A percentile compares a stretch with the other conserved stretches of the same genome.
Evolutionary conservation across 2,329 filamentous ascomycete species (phyloP).

Genomic region (Tolypocladium inflatum): DNA sequence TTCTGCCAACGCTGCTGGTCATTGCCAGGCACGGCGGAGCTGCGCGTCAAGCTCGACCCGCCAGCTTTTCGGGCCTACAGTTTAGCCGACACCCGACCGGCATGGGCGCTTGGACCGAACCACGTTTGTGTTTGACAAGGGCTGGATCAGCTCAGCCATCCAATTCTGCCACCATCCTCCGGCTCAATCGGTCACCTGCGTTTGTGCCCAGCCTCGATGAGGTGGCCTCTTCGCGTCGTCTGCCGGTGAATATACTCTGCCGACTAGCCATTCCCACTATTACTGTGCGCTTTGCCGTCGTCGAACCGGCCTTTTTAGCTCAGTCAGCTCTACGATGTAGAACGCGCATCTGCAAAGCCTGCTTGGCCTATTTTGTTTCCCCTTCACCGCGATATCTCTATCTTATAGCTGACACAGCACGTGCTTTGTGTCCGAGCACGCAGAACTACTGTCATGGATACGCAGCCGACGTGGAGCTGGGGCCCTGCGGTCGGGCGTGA

Average conservation of each 20-base stretch:
- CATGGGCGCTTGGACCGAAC: background rate
- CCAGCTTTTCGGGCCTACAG: slow-evolving; percentile 10
- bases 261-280: background rate
- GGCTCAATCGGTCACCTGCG: slow-evolving; percentile 1
- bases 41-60: slow-evolving; percentile 25
- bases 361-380: slow-evolving; percentile 8
- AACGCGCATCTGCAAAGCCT: background rate
- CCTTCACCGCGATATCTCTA: background rate
- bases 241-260: slow-evolving; percentile 11
- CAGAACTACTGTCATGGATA: slow-evolving; percentile 11
- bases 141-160: background rate
- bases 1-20: slow-evolving; percentile 16
- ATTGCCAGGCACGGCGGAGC: slow-evolving; percentile 25
- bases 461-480: slow-evolving; percentile 16
- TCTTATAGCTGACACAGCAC: slow-evolving; percentile 1
- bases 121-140: background rate
- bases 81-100: slow-evolving; percentile 15
- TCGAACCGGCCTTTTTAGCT: background rate
- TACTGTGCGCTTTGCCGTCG: background rate
- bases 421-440: background rate
- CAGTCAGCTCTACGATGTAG: background rate
- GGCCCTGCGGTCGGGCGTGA: background rate
- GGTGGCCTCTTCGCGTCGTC: slow-evolving; percentile 18
- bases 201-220: slow-evolving; percentile 12
- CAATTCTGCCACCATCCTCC: background rate